Evolutionary conservation across 441 rosid species (phyloP).

Genomic region (Mallotus repandus): DNA sequence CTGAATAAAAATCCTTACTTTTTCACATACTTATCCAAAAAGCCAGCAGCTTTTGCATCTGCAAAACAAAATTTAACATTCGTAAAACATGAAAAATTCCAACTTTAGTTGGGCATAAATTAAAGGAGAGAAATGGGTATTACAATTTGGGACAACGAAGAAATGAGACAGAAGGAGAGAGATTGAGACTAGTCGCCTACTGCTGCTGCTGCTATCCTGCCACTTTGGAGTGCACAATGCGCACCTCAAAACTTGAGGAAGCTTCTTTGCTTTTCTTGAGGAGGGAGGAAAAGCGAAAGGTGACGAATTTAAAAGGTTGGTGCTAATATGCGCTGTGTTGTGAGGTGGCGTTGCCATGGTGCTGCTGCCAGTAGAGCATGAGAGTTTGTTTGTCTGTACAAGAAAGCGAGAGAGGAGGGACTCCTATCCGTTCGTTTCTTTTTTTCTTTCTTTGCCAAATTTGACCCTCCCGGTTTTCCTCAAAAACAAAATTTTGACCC

Average conservation of each 20-base stretch:
- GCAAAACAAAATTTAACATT: constrained; percentile 21
- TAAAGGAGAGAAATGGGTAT: neutral
- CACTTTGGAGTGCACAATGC: constrained; percentile 34
- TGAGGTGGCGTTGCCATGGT: constrained; percentile 11
- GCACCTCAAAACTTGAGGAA: constrained; percentile 26
- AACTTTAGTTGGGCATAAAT: neutral
- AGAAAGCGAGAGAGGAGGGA: neutral
- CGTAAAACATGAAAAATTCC: neutral
- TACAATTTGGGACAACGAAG: constrained; percentile 47
- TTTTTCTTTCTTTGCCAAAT: too few species aligned
- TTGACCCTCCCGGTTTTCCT: too few species aligned
- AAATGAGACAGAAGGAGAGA: constrained; percentile 52
- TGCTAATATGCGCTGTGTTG: constrained; percentile 29
- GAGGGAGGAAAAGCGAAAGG: constrained; percentile 6
- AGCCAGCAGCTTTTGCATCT: constrained; percentile 59
- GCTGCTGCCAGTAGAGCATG: neutral
- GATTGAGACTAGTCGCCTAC: constrained; percentile 60
- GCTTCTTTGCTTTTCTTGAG: constrained; percentile 14
- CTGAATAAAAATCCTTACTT: constrained; percentile 36
- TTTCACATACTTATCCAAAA: constrained; percentile 68
- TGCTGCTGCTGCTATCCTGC: constrained; percentile 27
- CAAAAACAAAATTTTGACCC: too few species aligned
- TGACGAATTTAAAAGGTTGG: constrained; percentile 13
- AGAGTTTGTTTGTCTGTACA: neutral
- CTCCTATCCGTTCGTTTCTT: neutral